phyloP scores from a whole-genome alignment of 2,329 filamentous ascomycete species.

The Periconia macrospinosa region DNA sequence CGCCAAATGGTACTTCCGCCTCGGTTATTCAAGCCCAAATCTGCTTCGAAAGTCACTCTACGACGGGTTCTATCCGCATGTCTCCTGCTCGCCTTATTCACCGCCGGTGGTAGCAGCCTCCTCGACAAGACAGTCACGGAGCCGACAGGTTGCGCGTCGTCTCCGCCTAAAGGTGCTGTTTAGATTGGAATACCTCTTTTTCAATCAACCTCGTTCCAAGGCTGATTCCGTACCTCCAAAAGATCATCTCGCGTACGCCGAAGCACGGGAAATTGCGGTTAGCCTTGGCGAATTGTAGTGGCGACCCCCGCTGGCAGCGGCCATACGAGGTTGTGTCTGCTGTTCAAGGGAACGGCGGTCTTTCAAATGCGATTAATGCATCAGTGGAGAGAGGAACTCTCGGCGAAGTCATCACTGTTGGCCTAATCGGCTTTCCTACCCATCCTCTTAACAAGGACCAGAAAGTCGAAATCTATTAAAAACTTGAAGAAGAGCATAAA shows the following conservation, averaged over 20 bases:
- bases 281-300: slow-evolving; percentile 25
- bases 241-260: slow-evolving; percentile 71
- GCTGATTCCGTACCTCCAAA: slow-evolving; percentile 74
- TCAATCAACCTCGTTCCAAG: slow-evolving; percentile 77
- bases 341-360: slow-evolving; percentile 88
- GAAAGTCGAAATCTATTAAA: slow-evolving; percentile 81
- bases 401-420: slow-evolving; percentile 83
- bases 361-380: slow-evolving; percentile 84
- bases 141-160: too few species aligned
- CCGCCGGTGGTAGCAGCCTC: too few species aligned
- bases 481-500: slow-evolving; percentile 77
- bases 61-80: too few species aligned
- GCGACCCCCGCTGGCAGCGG: slow-evolving; percentile 61
- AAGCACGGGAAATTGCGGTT: slow-evolving; percentile 47
- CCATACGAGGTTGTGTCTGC: slow-evolving; percentile 82
- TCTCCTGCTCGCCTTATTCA: too few species aligned
- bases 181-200: slow-evolving; percentile 58
- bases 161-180: slow-evolving; percentile 58
- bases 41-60: too few species aligned
- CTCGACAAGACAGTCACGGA: too few species aligned
- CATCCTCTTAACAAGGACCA: slow-evolving; percentile 77
- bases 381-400: slow-evolving; percentile 70
- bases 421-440: slow-evolving; percentile 90
- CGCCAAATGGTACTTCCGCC: too few species aligned
- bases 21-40: too few species aligned